Base-by-base conservation (phyloP, 164 flowering plant species). In the Paratinospora sagittata region DNA sequence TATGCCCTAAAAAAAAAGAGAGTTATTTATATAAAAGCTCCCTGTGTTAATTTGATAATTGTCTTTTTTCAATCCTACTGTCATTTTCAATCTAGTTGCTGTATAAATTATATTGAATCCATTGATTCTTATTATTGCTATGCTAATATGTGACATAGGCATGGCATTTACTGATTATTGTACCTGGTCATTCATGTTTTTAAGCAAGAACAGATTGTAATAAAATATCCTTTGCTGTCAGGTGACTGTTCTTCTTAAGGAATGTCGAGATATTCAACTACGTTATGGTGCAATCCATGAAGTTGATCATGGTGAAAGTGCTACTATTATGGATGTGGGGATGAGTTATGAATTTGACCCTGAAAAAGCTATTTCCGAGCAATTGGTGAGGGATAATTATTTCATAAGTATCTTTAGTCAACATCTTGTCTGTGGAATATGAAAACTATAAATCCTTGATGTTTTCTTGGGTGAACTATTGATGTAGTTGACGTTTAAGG, bases 221-320 rank as follows among this genome's bases (percentile, higher is more conserved):
- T 67, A n/a, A 21, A 23, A 3, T 26, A 30, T 13, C n/a, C 2
- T 16, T 37, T 52, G 26, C 8, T 71, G 21, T 45, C 74, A 93
- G 98, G 93, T 92, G 61, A 84, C 97, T 9, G 75, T 95, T 69
- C 92, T 95, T 61, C 83, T 92, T 6, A 96, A 91, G 82, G 99
- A 96, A 73, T 96, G 99, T 73, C 95, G 86, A 6, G 97, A 94
- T 82, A 78, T 92, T 43, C 97, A 94, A 74, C 76, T 92, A 69
- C 97, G 93, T 39, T 84, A 87, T 83, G 97, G 97, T 76, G 80
- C 85, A 11, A 27, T 10, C 30, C 77, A 72, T 63, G 72, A 19
- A 68, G 73, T 74, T 67, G 49, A 72, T 74, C 65, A 55, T 68
- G 84, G 77, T 74, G 84, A 78, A 33, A 7, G 8, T 36, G 17